Base-by-base conservation (phyloP, 169 alveolate genomes). In the Babesia caballi region DNA sequence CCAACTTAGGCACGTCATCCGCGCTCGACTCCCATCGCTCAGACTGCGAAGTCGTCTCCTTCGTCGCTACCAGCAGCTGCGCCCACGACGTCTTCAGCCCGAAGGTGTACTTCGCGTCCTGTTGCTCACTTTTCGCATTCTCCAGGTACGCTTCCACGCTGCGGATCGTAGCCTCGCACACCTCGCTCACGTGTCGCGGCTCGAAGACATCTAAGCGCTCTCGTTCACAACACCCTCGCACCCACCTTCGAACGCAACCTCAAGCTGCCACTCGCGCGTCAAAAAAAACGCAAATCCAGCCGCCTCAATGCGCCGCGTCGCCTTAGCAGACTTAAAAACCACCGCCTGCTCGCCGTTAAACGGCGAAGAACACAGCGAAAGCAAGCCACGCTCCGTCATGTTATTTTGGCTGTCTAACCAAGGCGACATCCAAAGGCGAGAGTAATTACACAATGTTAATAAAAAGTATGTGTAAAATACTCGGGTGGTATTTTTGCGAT, bases 261-360 rank as follows among this genome's bases (percentile, higher is more conserved):
- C 46, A 23, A 66, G 58, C 52, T 54, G 40, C 88, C 88, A 81
- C 57, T 88, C 93, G 53, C 75, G 69, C 27, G 80, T 66, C 15
- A 82, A 41, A 52, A 84, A 88, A 57, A 88, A 88, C 63, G 80
- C 78, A 56, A 88, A 82, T 11, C 93, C 93, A 19, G 91, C 93
- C 28, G 87, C 78, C 42, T 88, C 93, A 0, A 88, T 56, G 3
- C 49, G 30, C 8, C 71, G 66, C 2, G 63, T 46, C 1, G 51
- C 59, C 42, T 54, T 81, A 3, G 23, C 57, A 11, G 88, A 47
- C 35, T 69, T 69, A 17, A 72, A 72, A n/a, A 56, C 71, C 32
- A 81, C 41, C 40, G 76, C 36, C 56, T 61, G 54, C n/a, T 70
- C 87, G 36, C 47, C 63, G 71, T 78, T 70, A 35, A 47, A 54